Evolutionary conservation across 305 asterid species (phyloP).

Genomic region (Solanum chacoense): DNA sequence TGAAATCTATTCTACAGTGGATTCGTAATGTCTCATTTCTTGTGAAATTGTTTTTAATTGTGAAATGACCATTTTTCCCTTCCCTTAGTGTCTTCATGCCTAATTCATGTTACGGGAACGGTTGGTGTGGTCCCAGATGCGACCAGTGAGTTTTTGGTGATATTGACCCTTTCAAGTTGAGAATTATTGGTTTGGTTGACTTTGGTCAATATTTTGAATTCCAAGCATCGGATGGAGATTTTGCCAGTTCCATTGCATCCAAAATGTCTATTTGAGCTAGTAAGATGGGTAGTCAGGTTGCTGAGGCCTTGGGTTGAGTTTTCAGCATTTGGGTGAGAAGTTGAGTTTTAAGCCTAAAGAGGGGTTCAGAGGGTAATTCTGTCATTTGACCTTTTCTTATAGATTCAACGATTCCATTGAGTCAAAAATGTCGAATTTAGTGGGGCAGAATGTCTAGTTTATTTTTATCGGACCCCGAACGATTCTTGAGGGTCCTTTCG

Average conservation of each 20-base stretch:
- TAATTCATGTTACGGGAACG: background rate
- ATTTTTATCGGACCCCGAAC: background rate
- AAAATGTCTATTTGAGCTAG: background rate
- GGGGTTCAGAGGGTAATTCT: background rate
- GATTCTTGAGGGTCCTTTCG: background rate
- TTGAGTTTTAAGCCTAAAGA: background rate
- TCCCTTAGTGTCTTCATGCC: background rate
- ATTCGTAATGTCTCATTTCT: background rate
- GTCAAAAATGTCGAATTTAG: background rate
- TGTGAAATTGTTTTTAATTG: background rate
- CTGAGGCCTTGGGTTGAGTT: background rate
- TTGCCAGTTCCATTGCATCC: background rate
- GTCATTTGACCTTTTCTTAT: background rate
- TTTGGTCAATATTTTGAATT: background rate
- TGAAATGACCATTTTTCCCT: background rate
- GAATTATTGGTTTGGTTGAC: background rate
- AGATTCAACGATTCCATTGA: background rate
- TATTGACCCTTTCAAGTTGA: background rate
- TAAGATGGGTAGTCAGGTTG: background rate
- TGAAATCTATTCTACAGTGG: background rate
- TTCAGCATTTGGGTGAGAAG: background rate
- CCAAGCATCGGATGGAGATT: background rate
- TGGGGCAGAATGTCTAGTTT: background rate
- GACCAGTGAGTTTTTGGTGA: background rate
- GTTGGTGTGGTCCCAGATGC: background rate